Conservation (phyloP, 257 asterid genomes). For the Solanum paucissectum region DNA sequence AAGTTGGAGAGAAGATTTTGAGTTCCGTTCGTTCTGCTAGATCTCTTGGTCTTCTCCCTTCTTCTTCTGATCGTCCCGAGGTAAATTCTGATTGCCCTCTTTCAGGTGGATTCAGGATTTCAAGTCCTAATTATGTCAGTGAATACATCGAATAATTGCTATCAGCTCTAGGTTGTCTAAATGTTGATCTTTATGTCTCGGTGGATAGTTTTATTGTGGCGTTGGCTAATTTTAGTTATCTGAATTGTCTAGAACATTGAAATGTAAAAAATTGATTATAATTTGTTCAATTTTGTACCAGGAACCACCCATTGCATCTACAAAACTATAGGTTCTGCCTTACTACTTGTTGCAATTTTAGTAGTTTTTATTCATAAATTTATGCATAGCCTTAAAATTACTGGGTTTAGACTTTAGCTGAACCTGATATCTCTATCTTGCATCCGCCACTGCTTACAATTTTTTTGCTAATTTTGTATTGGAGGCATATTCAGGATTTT, state of each 20-base stretch:
- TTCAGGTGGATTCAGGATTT: neutral
- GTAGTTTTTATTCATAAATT: neutral
- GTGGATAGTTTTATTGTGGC: neutral
- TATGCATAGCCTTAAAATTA: neutral
- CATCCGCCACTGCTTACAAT: neutral
- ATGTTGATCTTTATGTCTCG: neutral
- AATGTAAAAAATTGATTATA: neutral
- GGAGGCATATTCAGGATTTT: neutral
- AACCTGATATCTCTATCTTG: neutral
- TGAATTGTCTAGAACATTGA: neutral
- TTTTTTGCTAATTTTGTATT: no score
- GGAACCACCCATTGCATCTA: neutral
- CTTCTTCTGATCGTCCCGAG: slow-evolving; percentile 75
- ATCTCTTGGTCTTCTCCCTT: slow-evolving; percentile 82
- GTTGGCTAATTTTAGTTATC: neutral
- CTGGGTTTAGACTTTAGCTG: neutral
- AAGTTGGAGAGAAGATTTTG: slow-evolving; percentile 93
- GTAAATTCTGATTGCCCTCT: slow-evolving; percentile 15
- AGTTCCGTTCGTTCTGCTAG: slow-evolving; percentile 99
- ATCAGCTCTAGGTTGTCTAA: neutral
- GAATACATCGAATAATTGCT: neutral
- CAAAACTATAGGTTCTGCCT: neutral
- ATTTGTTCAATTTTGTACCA: neutral
- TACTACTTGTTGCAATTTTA: neutral
- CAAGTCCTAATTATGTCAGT: neutral